These are phyloP conservation scores for Mikania micrantha DNA, from an alignment of 129 eudicot species.

Conservation along the genomic window DNA sequence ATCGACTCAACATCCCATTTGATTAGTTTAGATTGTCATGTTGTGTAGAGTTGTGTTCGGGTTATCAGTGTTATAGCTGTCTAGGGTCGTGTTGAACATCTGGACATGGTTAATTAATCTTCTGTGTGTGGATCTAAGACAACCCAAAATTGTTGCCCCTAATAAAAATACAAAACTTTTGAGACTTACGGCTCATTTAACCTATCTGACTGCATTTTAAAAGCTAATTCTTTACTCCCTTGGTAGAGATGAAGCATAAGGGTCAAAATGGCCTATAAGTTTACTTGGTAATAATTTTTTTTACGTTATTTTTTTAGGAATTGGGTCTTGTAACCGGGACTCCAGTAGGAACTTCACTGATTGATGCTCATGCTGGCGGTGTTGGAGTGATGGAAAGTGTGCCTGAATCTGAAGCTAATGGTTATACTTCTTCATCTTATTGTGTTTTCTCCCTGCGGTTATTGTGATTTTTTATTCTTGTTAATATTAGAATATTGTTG, in stretches of 20 bases:
- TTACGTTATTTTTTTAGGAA: conserved; percentile 73
- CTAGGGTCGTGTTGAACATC: background rate
- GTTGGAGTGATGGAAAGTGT: conserved; percentile 98
- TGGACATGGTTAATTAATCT: background rate
- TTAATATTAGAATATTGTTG: conserved; percentile 5
- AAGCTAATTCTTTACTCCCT: background rate
- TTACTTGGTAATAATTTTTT: conserved; percentile 9
- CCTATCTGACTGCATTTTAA: background rate
- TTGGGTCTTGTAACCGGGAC: conserved; percentile 69
- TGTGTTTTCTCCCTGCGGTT: conserved; percentile 1
- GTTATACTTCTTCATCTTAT: conserved; percentile 21
- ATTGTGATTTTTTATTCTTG: background rate
- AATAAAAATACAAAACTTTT: background rate
- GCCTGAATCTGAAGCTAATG: conserved; percentile 42
- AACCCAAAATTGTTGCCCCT: background rate
- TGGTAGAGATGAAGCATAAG: background rate
- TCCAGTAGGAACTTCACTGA: conserved; percentile 92
- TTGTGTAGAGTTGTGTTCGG: background rate
- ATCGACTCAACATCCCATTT: background rate
- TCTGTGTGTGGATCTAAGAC: background rate
- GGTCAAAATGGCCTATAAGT: background rate
- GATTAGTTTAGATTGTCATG: background rate
- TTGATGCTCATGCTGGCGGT: conserved; percentile 99
- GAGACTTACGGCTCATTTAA: too few relatives aligned
- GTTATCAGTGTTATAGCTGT: background rate